phyloP scores from a whole-genome alignment of 2,329 filamentous ascomycete genomes.

The Fusarium cicatricum region DNA sequence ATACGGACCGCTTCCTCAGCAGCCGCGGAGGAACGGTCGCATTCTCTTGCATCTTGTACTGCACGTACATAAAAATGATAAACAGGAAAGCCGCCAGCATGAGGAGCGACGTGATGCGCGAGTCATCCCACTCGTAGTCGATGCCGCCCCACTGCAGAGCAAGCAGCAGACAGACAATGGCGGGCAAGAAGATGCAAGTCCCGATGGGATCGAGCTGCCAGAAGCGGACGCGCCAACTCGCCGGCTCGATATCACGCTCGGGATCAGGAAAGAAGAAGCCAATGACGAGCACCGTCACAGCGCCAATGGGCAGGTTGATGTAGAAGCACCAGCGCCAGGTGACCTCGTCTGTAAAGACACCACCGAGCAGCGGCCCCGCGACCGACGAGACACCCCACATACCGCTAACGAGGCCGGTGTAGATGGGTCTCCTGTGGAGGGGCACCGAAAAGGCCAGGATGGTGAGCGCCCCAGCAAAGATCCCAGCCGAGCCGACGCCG shows the following conservation, averaged over 20 bases:
- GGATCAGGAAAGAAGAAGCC: conserved; percentile 41
- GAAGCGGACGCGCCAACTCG: conserved; percentile 37
- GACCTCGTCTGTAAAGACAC: conserved; percentile 47
- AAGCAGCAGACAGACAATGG: conserved; percentile 56
- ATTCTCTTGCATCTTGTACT: conserved; percentile 50
- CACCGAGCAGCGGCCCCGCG: conserved; percentile 47
- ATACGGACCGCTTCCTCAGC: conserved; percentile 51
- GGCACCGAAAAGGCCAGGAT: conserved; percentile 53
- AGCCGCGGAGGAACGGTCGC: conserved; percentile 56
- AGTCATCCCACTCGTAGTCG: conserved; percentile 44
- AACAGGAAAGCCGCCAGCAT: conserved; percentile 46
- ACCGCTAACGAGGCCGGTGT: conserved; percentile 48
- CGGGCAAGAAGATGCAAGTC: conserved; percentile 44
- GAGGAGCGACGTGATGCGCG: conserved; percentile 41
- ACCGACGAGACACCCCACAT: conserved; percentile 58
- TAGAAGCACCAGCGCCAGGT: conserved; percentile 54
- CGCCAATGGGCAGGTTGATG: conserved; percentile 52
- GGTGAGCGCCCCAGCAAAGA: conserved; percentile 54
- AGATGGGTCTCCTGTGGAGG: conserved; percentile 46
- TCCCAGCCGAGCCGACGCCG: conserved; percentile 54
- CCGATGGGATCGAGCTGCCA: conserved; percentile 45
- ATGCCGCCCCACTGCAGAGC: conserved; percentile 60
- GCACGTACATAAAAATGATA: conserved; percentile 48
- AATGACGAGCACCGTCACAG: conserved; percentile 46
- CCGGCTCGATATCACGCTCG: conserved; percentile 34